Evolutionary conservation across 768 basidiomycete genomes (phyloP).

Genomic region (Pleurotus sapidus): DNA sequence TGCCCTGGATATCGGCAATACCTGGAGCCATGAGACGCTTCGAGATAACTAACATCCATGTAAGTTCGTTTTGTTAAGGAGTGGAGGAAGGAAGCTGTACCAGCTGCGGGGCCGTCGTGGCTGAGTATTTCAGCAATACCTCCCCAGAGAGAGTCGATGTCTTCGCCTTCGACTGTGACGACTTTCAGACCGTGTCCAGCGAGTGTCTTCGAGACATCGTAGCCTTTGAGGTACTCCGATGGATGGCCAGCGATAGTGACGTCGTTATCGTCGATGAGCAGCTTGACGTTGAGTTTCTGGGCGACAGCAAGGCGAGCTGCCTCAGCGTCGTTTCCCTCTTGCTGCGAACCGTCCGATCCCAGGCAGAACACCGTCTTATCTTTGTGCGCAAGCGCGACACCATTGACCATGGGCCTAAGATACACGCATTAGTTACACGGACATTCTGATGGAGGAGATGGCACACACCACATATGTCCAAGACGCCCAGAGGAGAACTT

Average conservation of each 20-base stretch:
- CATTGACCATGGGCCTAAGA: conserved; percentile 72
- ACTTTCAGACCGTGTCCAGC: conserved; percentile 83
- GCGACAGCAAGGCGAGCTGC: conserved; percentile 87
- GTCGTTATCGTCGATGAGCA: conserved; percentile 88
- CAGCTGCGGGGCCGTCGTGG: conserved; percentile 75
- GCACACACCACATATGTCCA: conserved; percentile 77
- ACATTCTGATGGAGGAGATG: not conserved
- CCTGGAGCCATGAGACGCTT: conserved; percentile 72
- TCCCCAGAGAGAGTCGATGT: conserved; percentile 75
- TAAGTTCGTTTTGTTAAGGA: not conserved
- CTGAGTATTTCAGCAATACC: conserved; percentile 54
- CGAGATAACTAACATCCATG: conserved; percentile 46
- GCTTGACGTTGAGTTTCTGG: conserved; percentile 78
- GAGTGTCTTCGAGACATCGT: conserved; percentile 66
- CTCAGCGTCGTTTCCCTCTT: conserved; percentile 90
- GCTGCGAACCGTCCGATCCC: conserved; percentile 89
- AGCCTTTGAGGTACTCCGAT: conserved; percentile 82
- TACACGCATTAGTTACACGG: not conserved
- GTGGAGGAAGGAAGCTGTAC: conserved; percentile 29
- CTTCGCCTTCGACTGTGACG: conserved; percentile 70
- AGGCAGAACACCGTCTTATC: conserved; percentile 79
- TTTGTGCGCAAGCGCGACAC: conserved; percentile 76
- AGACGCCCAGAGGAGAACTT: conserved; percentile 93
- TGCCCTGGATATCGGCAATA: conserved; percentile 75
- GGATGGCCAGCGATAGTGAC: conserved; percentile 93